Evolutionary conservation across 2,329 filamentous ascomycete species (phyloP).

Genomic region (Pseudogymnoascus sp.): DNA sequence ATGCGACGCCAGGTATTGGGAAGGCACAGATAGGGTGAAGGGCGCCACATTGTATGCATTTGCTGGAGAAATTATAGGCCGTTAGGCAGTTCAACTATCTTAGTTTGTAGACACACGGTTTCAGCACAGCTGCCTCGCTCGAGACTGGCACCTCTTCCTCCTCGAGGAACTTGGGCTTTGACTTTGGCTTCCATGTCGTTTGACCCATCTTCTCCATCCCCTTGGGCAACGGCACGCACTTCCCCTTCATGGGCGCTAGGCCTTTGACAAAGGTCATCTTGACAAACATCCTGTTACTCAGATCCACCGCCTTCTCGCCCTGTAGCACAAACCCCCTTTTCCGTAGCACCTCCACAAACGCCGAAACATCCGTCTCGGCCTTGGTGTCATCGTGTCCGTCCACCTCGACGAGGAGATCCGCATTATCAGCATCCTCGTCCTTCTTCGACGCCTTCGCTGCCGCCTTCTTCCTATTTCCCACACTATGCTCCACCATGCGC

Average conservation of each 20-base stretch:
- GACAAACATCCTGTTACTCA: constrained; percentile 97
- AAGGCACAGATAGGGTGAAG: not conserved
- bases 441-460: constrained; percentile 38
- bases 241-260: constrained; percentile 66
- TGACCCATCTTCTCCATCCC: constrained; percentile 45
- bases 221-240: constrained; percentile 48
- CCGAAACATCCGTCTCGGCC: constrained; percentile 75
- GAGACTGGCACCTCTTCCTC: constrained; percentile 56
- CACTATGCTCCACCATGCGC: constrained; percentile 55
- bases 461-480: constrained; percentile 58
- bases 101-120: constrained; percentile 94
- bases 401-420: constrained; percentile 61
- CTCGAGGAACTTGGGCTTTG: constrained; percentile 72
- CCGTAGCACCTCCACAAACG: constrained; percentile 76
- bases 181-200: constrained; percentile 58
- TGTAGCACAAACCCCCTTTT: constrained; percentile 81
- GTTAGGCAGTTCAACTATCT: constrained; percentile 34
- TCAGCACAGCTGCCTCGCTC: constrained; percentile 62
- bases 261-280: constrained; percentile 91
- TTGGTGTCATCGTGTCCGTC: constrained; percentile 58
- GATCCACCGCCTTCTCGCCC: constrained; percentile 62
- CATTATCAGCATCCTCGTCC: constrained; percentile 40
- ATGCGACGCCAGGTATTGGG: not conserved
- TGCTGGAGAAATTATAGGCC: constrained; percentile 1
- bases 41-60: constrained; percentile 6